Conservation (phyloP, 495 filamentous ascomycete genomes). For the Daldinia grandis region DNA sequence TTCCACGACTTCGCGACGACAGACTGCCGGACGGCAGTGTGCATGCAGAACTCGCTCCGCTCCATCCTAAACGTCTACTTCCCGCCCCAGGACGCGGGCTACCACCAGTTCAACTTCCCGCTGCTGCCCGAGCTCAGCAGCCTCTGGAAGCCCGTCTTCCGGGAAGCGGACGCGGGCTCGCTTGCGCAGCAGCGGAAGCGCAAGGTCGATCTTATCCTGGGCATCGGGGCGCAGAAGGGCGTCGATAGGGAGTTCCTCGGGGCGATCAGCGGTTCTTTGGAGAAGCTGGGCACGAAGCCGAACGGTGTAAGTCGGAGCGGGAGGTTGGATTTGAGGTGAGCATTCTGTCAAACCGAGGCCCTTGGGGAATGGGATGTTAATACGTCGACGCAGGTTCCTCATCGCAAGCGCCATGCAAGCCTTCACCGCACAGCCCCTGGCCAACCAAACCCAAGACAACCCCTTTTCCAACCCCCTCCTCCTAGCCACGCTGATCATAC, state of each 20-base stretch:
- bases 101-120: conserved; percentile 49
- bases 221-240: conserved; percentile 52
- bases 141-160: conserved; percentile 54
- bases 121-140: conserved; percentile 49
- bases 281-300: conserved; percentile 52
- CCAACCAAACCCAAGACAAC: conserved; percentile 55
- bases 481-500: conserved; percentile 56
- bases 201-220: conserved; percentile 55
- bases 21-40: conserved; percentile 49
- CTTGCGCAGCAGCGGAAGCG: conserved; percentile 31
- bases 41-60: conserved; percentile 54
- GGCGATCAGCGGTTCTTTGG: conserved; percentile 48
- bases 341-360: neutral
- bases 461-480: conserved; percentile 55
- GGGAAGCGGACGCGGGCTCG: conserved; percentile 38
- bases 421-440: conserved; percentile 54
- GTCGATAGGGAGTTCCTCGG: conserved; percentile 49
- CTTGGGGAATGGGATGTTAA: conserved; percentile 4
- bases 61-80: conserved; percentile 51
- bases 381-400: conserved; percentile 47
- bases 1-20: conserved; percentile 50
- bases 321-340: conserved; percentile 55
- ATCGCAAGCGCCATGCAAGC: conserved; percentile 60
- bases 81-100: conserved; percentile 46
- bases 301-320: conserved; percentile 50